Evolutionary conservation across 129 eudicot genomes (phyloP), one percentile per base, ranked within the genome.

Genomic region (Ambrosia artemisiifolia): DNA sequence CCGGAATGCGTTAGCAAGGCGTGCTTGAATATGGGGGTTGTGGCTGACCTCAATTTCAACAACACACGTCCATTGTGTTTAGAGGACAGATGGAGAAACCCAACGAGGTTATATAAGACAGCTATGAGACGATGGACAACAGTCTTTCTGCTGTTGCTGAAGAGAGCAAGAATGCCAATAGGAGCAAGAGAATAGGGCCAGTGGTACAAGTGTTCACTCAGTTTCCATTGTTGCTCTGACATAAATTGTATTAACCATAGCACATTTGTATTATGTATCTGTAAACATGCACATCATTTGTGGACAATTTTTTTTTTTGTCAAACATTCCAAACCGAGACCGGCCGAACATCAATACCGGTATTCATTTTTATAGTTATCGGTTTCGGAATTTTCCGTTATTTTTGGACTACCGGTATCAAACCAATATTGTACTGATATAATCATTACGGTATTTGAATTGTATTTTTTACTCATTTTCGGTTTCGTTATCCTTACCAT

Each of bases 1-100:
- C 96, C 96, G 2, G 70, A 85, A 10, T 83, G 98, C 62, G 77
- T 92, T 61, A 68, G 82, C 24, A 92, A 92, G 68, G 91, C 91
- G 35, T 59, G 81, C 71, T 84, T 91, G 2, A 88, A 88, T 47
- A 86, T 92, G 56, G 97, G 88, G 63, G 98, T 96, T 4, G 96
- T 88, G 14, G 94, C 96, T n/a, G 94, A 92, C 46, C 87, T 88
- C 33, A 92, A 92, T 70, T 92, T 94, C 75, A 70, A 65, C 32
- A 82, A 92, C 4, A 71, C 28, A 24, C 28, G 66, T 33, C 46
- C 50, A 7, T 65, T 81, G 16, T 73, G 66, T 43, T 56, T 82
- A 3, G 91, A 85, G 35, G 86, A 81, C 43, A 81, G 65, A 67
- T 57, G 67, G 55, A 77, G 72, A 80, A 78, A 75, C 34, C 85